These are phyloP conservation scores for Thelonectria discophora DNA, from an alignment of 2,329 filamentous ascomycete genomes.

Conservation along the genomic window DNA sequence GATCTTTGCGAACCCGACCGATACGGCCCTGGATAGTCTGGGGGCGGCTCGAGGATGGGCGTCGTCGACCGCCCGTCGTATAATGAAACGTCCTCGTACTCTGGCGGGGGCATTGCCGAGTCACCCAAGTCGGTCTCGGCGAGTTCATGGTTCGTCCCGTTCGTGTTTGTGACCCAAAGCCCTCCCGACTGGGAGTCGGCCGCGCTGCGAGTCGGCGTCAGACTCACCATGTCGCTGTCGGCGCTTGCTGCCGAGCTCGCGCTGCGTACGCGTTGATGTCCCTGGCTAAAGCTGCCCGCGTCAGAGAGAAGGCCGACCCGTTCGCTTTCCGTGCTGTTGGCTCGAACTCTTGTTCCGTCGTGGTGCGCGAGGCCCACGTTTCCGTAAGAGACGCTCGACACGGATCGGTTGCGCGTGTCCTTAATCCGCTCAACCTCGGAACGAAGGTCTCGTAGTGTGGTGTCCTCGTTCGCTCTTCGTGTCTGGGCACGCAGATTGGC, in stretches of 20 bases:
- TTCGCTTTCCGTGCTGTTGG: constrained; percentile 78
- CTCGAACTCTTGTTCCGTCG: constrained; percentile 78
- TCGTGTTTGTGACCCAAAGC: constrained; percentile 45
- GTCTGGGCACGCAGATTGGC: constrained; percentile 69
- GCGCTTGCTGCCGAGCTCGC: constrained; percentile 66
- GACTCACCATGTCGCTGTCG: constrained; percentile 56
- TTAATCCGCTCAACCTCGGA: constrained; percentile 65
- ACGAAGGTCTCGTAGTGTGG: constrained; percentile 65
- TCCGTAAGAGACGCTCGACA: constrained; percentile 80
- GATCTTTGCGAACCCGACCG: constrained; percentile 41
- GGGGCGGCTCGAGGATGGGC: constrained; percentile 59
- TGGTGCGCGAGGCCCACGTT: constrained; percentile 79
- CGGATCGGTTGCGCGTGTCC: constrained; percentile 69
- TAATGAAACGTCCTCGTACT: constrained; percentile 61
- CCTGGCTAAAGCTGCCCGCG: constrained; percentile 69
- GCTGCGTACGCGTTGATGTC: constrained; percentile 46
- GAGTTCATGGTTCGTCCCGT: constrained; percentile 53
- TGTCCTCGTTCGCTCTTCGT: constrained; percentile 56
- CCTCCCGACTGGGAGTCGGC: constrained; percentile 55
- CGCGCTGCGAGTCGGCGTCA: constrained; percentile 49
- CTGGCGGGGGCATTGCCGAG: constrained; percentile 60
- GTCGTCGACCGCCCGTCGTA: constrained; percentile 53
- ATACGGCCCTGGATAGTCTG: constrained; percentile 58
- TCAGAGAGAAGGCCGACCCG: constrained; percentile 75
- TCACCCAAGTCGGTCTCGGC: constrained; percentile 61